These are phyloP conservation scores for Wallacemonas sp. DNA, from an alignment of 208 protist species.

Conservation along the genomic window DNA sequence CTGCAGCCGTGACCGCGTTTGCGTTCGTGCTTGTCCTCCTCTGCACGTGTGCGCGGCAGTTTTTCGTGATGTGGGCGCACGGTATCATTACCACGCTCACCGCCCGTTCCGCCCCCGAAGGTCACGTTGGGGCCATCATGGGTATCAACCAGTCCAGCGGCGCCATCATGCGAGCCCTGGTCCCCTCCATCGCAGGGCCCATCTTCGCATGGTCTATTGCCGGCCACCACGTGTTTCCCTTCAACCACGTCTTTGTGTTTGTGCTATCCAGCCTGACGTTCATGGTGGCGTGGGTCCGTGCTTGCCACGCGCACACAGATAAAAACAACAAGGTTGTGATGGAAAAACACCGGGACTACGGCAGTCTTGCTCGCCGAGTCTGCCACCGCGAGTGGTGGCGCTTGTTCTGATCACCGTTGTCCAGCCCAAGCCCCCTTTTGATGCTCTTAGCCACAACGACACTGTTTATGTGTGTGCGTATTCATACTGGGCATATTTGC, in stretches of 20 bases:
- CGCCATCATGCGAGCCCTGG: constrained; percentile 24
- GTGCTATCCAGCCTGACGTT: constrained; percentile 37
- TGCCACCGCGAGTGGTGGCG: constrained; percentile 23
- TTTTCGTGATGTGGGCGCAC: constrained; percentile 26
- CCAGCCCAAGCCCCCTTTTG: no score
- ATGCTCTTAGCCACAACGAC: no score
- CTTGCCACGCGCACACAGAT: constrained; percentile 29
- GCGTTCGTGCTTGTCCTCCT: not conserved
- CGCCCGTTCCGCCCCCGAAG: constrained; percentile 21
- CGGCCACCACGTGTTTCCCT: constrained; percentile 34
- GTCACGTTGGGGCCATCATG: constrained; percentile 24
- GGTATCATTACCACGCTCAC: constrained; percentile 26
- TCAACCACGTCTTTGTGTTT: constrained; percentile 60
- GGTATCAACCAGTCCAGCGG: constrained; percentile 33
- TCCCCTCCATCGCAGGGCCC: constrained; percentile 21
- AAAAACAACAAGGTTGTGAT: constrained; percentile 18
- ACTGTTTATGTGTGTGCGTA: no score
- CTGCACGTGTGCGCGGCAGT: constrained; percentile 16
- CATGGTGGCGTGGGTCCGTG: constrained; percentile 24
- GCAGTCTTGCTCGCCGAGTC: not conserved
- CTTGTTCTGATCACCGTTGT: no score
- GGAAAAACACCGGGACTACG: not conserved
- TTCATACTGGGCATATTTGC: not conserved
- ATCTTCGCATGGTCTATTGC: constrained; percentile 38
- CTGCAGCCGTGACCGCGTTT: not conserved